Conservation (phyloP, 1,284 basidiomycete genomes). For the Tremellales sp. region DNA sequence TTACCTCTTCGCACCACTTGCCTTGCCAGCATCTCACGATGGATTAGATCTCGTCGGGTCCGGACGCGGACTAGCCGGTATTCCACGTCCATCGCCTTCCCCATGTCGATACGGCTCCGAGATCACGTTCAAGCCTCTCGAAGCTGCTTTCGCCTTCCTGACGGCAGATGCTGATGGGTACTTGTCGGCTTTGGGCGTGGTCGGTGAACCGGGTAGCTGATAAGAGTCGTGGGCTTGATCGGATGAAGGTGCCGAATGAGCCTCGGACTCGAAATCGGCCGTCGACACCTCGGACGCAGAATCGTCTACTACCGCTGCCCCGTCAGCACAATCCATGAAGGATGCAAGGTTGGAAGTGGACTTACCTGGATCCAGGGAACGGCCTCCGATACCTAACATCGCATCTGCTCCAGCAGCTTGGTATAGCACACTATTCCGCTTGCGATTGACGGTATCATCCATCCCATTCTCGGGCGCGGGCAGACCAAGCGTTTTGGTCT, state of each 20-base stretch:
- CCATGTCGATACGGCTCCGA: neutral
- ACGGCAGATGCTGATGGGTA: constrained; percentile 8
- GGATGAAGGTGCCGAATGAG: too few relatives aligned
- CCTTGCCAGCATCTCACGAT: too few relatives aligned
- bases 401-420: constrained; percentile 43
- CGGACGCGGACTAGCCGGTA: constrained; percentile 4
- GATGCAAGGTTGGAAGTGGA: neutral
- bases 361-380: constrained; percentile 41
- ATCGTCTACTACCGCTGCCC: neutral
- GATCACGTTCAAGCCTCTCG: neutral
- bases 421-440: constrained; percentile 47
- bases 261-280: constrained; percentile 16
- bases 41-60: too few relatives aligned
- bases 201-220: neutral
- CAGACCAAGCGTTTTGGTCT: neutral
- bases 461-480: constrained; percentile 24
- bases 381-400: constrained; percentile 39
- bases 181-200: neutral
- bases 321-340: neutral
- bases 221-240: too few relatives aligned
- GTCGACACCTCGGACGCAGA: constrained; percentile 16
- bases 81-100: neutral
- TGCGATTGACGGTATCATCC: constrained; percentile 39
- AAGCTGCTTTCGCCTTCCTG: constrained; percentile 10
- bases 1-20: too few relatives aligned